Evolutionary conservation across 148 eudicot species (phyloP).

Genomic region (Rhododendron vialii): DNA sequence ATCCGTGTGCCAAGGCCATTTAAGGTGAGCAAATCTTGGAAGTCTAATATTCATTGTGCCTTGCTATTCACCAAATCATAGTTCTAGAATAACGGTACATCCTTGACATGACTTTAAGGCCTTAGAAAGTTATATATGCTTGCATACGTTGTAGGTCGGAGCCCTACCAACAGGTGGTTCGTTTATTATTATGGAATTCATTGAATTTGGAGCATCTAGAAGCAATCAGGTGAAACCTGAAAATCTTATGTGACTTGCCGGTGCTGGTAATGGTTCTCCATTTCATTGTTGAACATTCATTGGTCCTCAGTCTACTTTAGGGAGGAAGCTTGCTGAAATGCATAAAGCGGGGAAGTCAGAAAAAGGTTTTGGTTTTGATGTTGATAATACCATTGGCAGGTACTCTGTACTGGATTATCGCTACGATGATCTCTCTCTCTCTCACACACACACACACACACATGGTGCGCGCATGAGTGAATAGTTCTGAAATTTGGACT

Average conservation of each 20-base stretch:
- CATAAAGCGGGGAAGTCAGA: constrained; percentile 80
- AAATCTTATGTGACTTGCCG: neutral
- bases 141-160: constrained; percentile 59
- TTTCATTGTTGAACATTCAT: constrained; percentile 15
- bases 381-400: constrained; percentile 97
- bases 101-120: constrained; percentile 3
- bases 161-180: constrained; percentile 83
- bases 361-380: constrained; percentile 89
- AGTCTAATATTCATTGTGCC: neutral
- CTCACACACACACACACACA: neutral
- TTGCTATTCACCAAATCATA: neutral
- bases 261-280: neutral
- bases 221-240: constrained; percentile 63
- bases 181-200: constrained; percentile 89
- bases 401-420: constrained; percentile 16
- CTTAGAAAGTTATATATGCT: constrained; percentile 9
- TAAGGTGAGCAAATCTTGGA: constrained; percentile 43
- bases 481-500: neutral
- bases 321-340: constrained; percentile 95
- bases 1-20: constrained; percentile 89
- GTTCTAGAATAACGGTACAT: neutral
- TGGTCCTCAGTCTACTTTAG: constrained; percentile 62
- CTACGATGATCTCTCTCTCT: neutral
- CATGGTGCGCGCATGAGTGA: neutral
- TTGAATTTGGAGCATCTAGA: constrained; percentile 84